A percentile compares a stretch with the other conserved stretches of the same genome.
These are phyloP conservation scores for Daldinia childiae DNA, from an alignment of 495 filamentous ascomycete genomes.

Conservation along the genomic window DNA sequence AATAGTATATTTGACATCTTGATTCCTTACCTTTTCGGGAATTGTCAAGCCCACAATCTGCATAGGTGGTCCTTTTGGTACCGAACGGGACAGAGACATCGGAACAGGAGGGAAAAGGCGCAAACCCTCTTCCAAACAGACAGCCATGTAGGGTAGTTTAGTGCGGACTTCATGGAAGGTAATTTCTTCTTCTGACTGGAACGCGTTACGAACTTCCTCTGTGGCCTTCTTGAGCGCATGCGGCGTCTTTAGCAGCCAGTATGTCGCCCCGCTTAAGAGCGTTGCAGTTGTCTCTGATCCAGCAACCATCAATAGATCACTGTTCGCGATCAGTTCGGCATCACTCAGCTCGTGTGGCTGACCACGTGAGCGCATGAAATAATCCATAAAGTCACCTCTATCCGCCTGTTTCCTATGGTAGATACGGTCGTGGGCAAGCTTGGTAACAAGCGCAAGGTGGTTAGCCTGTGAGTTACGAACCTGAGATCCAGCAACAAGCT, in stretches of 20 bases:
- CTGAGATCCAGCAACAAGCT: slow-evolving; percentile 49
- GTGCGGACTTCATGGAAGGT: slow-evolving; percentile 54
- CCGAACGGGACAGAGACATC: slow-evolving; percentile 54
- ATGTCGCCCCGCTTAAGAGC: slow-evolving; percentile 62
- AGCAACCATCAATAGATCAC: slow-evolving; percentile 58
- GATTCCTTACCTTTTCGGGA: slow-evolving; percentile 50
- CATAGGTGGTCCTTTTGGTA: slow-evolving; percentile 43
- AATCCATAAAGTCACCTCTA: slow-evolving; percentile 47
- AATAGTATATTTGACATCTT: not conserved
- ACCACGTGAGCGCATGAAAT: slow-evolving; percentile 42
- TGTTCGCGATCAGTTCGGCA: slow-evolving; percentile 55
- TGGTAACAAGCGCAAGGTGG: slow-evolving; percentile 42
- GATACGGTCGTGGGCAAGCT: slow-evolving; percentile 48
- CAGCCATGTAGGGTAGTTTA: slow-evolving; percentile 64
- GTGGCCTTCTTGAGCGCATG: slow-evolving; percentile 56
- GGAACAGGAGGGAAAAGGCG: slow-evolving; percentile 70
- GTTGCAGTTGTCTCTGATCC: slow-evolving; percentile 72
- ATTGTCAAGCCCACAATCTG: slow-evolving; percentile 59
- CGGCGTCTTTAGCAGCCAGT: slow-evolving; percentile 61
- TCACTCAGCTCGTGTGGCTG: slow-evolving; percentile 51
- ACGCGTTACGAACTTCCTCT: slow-evolving; percentile 62
- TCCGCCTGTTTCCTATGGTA: slow-evolving; percentile 44
- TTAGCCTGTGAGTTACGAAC: slow-evolving; percentile 46
- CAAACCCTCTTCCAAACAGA: slow-evolving; percentile 66
- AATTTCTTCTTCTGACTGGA: slow-evolving; percentile 62